Percentiles rank a stretch among this genome's conserved stretches.
These are phyloP conservation scores for Scenedesmus sp. DNA, from an alignment of 163 green algal species.

Conservation along the genomic window DNA sequence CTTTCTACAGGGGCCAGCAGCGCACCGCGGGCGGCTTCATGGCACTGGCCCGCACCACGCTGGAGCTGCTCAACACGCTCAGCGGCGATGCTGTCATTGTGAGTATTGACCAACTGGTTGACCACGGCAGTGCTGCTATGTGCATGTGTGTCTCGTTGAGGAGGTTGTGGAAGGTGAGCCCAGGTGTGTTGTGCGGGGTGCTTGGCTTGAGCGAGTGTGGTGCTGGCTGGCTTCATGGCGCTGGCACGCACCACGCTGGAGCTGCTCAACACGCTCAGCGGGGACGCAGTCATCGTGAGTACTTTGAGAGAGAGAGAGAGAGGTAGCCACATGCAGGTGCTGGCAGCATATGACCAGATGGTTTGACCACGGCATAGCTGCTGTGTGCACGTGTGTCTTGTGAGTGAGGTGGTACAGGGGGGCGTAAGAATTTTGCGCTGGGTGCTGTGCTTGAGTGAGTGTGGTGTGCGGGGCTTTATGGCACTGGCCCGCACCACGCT, in stretches of 20 bases:
- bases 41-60: conserved; percentile 68
- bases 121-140: too few relatives aligned
- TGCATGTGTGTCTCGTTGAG: too few relatives aligned
- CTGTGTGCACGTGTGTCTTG: too few relatives aligned
- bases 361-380: too few relatives aligned
- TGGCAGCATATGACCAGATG: too few relatives aligned
- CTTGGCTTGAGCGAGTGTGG: conserved; percentile 48
- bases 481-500: conserved; percentile 71
- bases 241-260: conserved; percentile 71
- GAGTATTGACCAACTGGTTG: background rate
- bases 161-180: too few relatives aligned
- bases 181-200: background rate
- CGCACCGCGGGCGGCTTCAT: conserved; percentile 77
- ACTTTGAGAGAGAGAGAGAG: background rate
- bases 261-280: conserved; percentile 71
- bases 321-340: too few relatives aligned
- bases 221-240: conserved; percentile 73
- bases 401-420: too few relatives aligned
- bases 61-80: conserved; percentile 74
- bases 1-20: conserved; percentile 68
- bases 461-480: conserved; percentile 74
- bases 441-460: background rate
- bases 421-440: too few relatives aligned
- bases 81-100: conserved; percentile 50
- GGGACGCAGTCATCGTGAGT: conserved; percentile 43